These are phyloP conservation scores for Geotrichum citri-aurantii DNA, from an alignment of 1,139 yeast genomes.

Conservation along the genomic window DNA sequence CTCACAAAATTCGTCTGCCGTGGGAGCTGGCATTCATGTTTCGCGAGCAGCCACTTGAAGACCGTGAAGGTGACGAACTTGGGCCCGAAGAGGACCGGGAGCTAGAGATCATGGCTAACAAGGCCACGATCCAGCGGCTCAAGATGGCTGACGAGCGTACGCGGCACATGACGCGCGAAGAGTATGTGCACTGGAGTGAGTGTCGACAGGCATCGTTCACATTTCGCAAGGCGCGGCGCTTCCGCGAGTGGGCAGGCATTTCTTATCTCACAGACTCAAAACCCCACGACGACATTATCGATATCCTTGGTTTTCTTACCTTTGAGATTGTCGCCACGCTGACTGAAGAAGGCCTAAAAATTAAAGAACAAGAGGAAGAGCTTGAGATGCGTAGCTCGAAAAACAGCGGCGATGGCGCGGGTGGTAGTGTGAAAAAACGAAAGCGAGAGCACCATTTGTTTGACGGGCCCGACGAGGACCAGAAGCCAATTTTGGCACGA, in stretches of 20 bases:
- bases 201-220: slow-evolving; percentile 97
- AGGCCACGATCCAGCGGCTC: slow-evolving; percentile 79
- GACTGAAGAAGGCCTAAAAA: slow-evolving; percentile 84
- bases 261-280: slow-evolving; percentile 78
- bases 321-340: slow-evolving; percentile 94
- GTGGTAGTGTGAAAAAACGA: slow-evolving; percentile 25
- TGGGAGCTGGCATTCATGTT: slow-evolving; percentile 97
- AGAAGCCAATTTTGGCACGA: slow-evolving; percentile 71
- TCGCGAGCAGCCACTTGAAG: slow-evolving; percentile 74
- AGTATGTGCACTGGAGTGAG: slow-evolving; percentile 97
- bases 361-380: slow-evolving; percentile 64
- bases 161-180: slow-evolving; percentile 88
- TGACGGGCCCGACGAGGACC: slow-evolving; percentile 86
- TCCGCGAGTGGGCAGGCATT: slow-evolving; percentile 95
- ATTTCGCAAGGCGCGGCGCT: slow-evolving; percentile 83
- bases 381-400: slow-evolving; percentile 35
- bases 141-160: slow-evolving; percentile 95
- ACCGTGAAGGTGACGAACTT: slow-evolving; percentile 45
- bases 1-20: slow-evolving; percentile 77
- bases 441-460: slow-evolving; percentile 56
- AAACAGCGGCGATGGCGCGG: slow-evolving; percentile 12
- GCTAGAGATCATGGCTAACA: slow-evolving; percentile 79
- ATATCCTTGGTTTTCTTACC: slow-evolving; percentile 88
- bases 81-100: slow-evolving; percentile 34
- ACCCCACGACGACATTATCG: slow-evolving; percentile 95